Conservation (phyloP, 1,284 basidiomycete species). For the Leccinum insigne region DNA sequence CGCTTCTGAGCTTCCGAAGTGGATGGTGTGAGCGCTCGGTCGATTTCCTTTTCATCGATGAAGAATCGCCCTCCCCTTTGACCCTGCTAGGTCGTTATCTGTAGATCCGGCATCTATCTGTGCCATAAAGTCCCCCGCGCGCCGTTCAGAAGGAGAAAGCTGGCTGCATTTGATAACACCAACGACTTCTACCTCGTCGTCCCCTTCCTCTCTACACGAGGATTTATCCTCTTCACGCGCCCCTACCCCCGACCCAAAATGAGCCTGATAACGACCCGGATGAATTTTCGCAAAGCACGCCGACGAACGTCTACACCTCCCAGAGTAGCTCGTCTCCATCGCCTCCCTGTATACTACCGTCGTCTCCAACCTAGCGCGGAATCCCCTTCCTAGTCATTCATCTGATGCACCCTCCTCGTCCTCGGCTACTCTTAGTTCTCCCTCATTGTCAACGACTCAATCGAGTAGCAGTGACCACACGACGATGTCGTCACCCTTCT, state of each 20-base stretch:
- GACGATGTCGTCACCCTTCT: constrained; percentile 13
- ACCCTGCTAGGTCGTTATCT: constrained; percentile 9
- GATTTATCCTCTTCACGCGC: constrained; percentile 20
- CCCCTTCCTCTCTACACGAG: constrained; percentile 15
- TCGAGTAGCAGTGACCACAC: constrained; percentile 21
- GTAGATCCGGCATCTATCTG: constrained; percentile 18
- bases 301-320: constrained; percentile 10
- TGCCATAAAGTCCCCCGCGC: constrained; percentile 15
- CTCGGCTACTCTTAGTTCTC: constrained; percentile 12
- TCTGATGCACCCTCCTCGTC: constrained; percentile 15
- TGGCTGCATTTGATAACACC: constrained; percentile 36
- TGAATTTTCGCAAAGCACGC: constrained; percentile 8
- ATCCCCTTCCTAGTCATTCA: constrained; percentile 7
- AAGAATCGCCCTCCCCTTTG: constrained; percentile 11
- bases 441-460: constrained; percentile 18
- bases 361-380: constrained; percentile 25
- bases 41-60: constrained; percentile 5
- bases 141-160: constrained; percentile 32
- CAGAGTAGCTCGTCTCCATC: constrained; percentile 14
- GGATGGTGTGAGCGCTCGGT: too few species aligned
- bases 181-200: constrained; percentile 29
- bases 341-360: constrained; percentile 27
- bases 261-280: constrained; percentile 8
- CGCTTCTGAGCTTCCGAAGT: too few species aligned
- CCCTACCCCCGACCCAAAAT: background rate